phyloP scores from a whole-genome alignment of 805 yeast species.

The Brettanomyces nanus region DNA sequence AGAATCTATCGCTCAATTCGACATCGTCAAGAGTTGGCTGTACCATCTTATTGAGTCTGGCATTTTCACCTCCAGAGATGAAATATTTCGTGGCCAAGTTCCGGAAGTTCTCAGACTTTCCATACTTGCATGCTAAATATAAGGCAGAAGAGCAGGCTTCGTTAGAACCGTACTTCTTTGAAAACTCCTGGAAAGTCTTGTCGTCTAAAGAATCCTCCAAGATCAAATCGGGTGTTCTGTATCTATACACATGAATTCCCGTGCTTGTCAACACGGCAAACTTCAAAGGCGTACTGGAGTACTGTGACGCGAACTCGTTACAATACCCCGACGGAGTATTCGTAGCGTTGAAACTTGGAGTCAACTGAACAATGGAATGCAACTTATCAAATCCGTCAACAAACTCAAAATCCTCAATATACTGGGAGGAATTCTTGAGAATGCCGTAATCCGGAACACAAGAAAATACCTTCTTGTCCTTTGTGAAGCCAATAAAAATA shows the following conservation, averaged over 20 bases:
- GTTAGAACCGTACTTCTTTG: constrained; percentile 72
- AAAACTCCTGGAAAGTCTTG: constrained; percentile 56
- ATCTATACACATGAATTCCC: constrained; percentile 69
- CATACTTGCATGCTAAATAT: constrained; percentile 71
- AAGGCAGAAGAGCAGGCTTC: constrained; percentile 89
- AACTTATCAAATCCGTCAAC: constrained; percentile 47
- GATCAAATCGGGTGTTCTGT: constrained; percentile 72
- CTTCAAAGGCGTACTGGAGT: constrained; percentile 53
- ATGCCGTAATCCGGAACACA: constrained; percentile 83
- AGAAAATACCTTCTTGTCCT: constrained; percentile 49
- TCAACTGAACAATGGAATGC: constrained; percentile 64
- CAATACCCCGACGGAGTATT: constrained; percentile 74
- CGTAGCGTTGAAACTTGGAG: constrained; percentile 66
- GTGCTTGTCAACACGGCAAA: constrained; percentile 77
- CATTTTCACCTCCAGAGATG: constrained; percentile 46
- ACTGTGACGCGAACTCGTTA: constrained; percentile 82
- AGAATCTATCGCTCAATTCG: constrained; percentile 84
- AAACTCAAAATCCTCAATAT: constrained; percentile 76
- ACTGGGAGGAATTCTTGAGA: constrained; percentile 60
- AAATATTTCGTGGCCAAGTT: constrained; percentile 43
- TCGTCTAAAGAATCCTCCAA: constrained; percentile 60
- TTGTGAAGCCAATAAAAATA: constrained; percentile 61
- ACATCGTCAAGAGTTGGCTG: constrained; percentile 58
- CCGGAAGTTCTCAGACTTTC: constrained; percentile 42
- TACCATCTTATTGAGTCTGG: constrained; percentile 30